phyloP scores from a whole-genome alignment of 371 early-diverging fungal genomes.

The Umbelopsis sp. region DNA sequence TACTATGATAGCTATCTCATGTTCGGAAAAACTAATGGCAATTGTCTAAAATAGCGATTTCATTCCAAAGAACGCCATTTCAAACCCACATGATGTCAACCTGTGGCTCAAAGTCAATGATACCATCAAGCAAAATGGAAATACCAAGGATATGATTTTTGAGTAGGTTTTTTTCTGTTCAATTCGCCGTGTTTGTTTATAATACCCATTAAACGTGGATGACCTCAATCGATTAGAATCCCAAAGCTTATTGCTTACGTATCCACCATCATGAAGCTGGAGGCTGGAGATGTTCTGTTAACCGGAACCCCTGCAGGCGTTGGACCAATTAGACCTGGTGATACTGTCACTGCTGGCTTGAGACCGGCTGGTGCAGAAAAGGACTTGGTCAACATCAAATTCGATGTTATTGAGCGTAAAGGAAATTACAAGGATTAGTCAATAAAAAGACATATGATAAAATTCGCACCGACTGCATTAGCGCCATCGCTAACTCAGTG shows the following conservation, averaged over 20 bases:
- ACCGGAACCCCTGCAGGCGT: slow-evolving; percentile 92
- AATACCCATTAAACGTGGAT: not conserved
- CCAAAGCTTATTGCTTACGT: slow-evolving; percentile 80
- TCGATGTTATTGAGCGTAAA: slow-evolving; percentile 41
- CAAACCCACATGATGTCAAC: slow-evolving; percentile 74
- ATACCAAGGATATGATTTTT: slow-evolving; percentile 93
- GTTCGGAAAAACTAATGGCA: not conserved
- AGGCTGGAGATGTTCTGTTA: slow-evolving; percentile 79
- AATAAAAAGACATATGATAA: too few species aligned
- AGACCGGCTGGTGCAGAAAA: slow-evolving; percentile 37
- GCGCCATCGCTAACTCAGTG: not conserved
- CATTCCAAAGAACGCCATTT: slow-evolving; percentile 73
- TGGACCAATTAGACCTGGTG: slow-evolving; percentile 79
- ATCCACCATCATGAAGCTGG: slow-evolving; percentile 82
- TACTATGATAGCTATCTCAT: not conserved
- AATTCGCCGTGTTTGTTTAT: too few species aligned
- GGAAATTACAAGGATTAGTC: slow-evolving; percentile 36
- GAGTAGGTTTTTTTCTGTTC: slow-evolving; percentile 45
- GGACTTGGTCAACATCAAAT: slow-evolving; percentile 37
- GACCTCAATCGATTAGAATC: slow-evolving; percentile 43
- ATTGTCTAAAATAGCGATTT: slow-evolving; percentile 61
- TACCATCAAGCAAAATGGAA: slow-evolving; percentile 79
- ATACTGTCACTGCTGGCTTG: slow-evolving; percentile 76
- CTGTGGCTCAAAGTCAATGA: slow-evolving; percentile 84
- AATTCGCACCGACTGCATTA: too few species aligned